Percentiles rank a stretch among this genome's conserved stretches.
phyloP scores from a whole-genome alignment of 2,329 filamentous ascomycete genomes.

The Cordyceps militaris region DNA sequence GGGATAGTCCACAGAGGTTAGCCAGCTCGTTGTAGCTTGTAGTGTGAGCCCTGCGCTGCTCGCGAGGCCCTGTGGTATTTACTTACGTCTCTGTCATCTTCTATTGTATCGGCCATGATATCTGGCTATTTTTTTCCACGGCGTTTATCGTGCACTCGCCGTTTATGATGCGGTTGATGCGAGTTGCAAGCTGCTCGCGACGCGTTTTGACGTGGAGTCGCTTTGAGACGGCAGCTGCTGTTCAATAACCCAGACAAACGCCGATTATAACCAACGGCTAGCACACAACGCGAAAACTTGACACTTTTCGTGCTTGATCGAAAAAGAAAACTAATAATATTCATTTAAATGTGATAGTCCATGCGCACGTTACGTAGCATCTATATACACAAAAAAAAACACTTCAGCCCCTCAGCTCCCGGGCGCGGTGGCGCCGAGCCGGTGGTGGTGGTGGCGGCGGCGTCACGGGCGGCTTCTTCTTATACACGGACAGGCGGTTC shows the following conservation, averaged over 20 bases:
- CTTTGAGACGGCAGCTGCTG: not conserved
- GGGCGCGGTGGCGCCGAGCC: not conserved
- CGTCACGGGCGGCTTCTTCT: slow-evolving; percentile 18
- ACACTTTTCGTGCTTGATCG: not conserved
- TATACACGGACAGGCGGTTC: slow-evolving; percentile 31
- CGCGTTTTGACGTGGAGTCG: not conserved
- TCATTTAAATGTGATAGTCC: not conserved
- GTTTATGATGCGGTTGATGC: not conserved
- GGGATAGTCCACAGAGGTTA: no score
- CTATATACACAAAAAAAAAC: not conserved
- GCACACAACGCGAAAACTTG: not conserved
- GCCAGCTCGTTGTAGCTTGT: not conserved
- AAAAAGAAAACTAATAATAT: not conserved
- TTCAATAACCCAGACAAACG: not conserved
- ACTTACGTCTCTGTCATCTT: slow-evolving; percentile 31
- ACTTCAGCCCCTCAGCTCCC: not conserved
- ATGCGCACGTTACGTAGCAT: not conserved
- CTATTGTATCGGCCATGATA: slow-evolving; percentile 27
- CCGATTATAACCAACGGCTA: not conserved
- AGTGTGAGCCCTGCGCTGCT: not conserved
- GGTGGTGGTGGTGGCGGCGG: not conserved
- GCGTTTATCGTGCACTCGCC: not conserved
- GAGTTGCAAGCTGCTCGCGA: not conserved
- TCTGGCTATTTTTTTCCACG: not conserved
- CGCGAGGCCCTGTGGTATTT: not conserved